Conservation (phyloP, 148 eudicot species). For the Euryodendron excelsum region DNA sequence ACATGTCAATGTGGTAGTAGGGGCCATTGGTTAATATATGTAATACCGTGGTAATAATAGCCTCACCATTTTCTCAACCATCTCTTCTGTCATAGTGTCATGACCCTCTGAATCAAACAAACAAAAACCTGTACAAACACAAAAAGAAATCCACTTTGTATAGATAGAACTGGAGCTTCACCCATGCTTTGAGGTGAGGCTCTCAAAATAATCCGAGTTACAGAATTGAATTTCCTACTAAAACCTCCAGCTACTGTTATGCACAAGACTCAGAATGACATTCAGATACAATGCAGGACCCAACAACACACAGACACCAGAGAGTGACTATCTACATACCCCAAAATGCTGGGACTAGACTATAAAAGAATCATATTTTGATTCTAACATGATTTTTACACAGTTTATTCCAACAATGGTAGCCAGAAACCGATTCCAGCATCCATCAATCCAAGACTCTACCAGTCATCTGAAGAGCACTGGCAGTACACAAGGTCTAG, state of each 20-base stretch:
- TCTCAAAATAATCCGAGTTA: constrained; percentile 19
- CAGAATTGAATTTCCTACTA: constrained; percentile 22
- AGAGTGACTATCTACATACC: constrained; percentile 53
- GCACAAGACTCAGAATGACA: constrained; percentile 28
- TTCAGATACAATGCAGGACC: constrained; percentile 29
- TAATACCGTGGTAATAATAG: too few species aligned
- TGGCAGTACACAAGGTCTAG: constrained; percentile 38
- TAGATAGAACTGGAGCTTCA: constrained; percentile 23
- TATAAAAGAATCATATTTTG: constrained; percentile 81
- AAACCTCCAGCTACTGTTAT: constrained; percentile 17
- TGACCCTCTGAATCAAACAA: not conserved
- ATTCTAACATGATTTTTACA: constrained; percentile 61
- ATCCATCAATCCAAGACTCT: constrained; percentile 39
- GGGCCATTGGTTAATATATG: too few species aligned
- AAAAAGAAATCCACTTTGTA: not conserved
- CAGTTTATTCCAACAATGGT: constrained; percentile 30
- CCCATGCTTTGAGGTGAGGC: constrained; percentile 44
- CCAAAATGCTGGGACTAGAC: constrained; percentile 55
- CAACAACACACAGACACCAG: constrained; percentile 47
- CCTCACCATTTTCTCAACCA: not conserved
- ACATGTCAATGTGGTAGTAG: too few species aligned
- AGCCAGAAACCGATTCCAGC: constrained; percentile 68
- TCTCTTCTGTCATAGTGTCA: not conserved
- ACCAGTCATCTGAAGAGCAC: constrained; percentile 49
- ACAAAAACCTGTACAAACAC: not conserved